Percentiles rank a stretch among this genome's conserved stretches.
Conservation (phyloP, 2,329 filamentous ascomycete genomes). For the Tolypocladium sp. region DNA sequence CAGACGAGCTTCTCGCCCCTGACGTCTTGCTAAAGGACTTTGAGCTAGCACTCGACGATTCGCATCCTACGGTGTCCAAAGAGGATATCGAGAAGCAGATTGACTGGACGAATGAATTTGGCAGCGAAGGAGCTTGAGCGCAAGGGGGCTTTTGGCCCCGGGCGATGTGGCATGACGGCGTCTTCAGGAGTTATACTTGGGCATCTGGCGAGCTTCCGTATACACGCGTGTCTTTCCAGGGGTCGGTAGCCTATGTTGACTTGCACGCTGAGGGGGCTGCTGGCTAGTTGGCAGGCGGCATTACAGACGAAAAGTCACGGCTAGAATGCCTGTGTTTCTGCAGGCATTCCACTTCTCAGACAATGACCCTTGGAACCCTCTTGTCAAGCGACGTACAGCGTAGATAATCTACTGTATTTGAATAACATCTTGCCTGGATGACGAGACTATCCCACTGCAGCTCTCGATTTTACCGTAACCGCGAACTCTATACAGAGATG, state of each 20-base stretch:
- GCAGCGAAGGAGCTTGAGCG: slow-evolving; percentile 65
- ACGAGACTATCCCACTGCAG: too few species aligned
- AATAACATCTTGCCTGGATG: background rate
- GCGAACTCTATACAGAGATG: background rate
- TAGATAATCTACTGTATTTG: background rate
- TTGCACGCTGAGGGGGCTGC: background rate
- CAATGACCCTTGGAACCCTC: background rate
- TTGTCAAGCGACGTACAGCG: background rate
- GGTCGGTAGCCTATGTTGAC: background rate
- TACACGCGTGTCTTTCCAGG: slow-evolving; percentile 5
- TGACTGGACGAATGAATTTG: slow-evolving; percentile 95
- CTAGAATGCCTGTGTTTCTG: background rate
- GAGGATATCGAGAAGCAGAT: slow-evolving; percentile 77
- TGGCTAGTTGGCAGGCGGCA: background rate
- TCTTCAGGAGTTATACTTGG: slow-evolving; percentile 17
- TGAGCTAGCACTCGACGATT: slow-evolving; percentile 79
- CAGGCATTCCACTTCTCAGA: too few species aligned
- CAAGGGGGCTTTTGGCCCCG: background rate
- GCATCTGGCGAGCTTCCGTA: slow-evolving; percentile 9
- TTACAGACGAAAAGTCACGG: background rate
- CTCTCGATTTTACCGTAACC: too few species aligned
- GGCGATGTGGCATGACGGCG: slow-evolving; percentile 17
- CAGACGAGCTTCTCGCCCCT: slow-evolving; percentile 78
- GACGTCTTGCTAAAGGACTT: slow-evolving; percentile 86
- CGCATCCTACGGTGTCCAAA: slow-evolving; percentile 79